These are phyloP conservation scores for Teratosphaeria destructans DNA, from an alignment of 2,329 filamentous ascomycete species.

Conservation along the genomic window DNA sequence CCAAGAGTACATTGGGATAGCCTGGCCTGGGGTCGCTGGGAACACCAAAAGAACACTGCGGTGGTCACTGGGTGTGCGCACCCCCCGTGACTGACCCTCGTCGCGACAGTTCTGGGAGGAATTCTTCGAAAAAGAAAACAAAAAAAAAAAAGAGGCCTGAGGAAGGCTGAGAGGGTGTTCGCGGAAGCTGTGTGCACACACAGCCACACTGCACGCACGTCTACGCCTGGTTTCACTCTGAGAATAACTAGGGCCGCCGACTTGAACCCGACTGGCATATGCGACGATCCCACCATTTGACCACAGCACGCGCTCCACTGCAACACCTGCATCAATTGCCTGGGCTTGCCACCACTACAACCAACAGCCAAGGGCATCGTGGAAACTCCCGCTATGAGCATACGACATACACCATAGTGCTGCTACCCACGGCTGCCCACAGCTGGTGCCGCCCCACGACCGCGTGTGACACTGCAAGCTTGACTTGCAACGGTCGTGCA, in stretches of 20 bases:
- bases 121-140: no score
- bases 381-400: not conserved
- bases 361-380: not conserved
- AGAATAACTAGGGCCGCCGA: not conserved
- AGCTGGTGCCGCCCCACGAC: not conserved
- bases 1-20: not conserved
- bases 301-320: not conserved
- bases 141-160: no score
- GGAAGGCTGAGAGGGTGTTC: not conserved
- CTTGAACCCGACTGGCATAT: not conserved
- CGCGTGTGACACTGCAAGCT: not conserved
- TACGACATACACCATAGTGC: not conserved
- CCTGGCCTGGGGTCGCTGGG: not conserved
- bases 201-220: not conserved
- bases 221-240: not conserved
- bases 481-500: not conserved
- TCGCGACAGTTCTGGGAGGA: not conserved
- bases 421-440: not conserved
- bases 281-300: not conserved
- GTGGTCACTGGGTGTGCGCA: not conserved
- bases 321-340: not conserved
- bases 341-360: not conserved
- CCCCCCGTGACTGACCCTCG: not conserved
- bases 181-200: not conserved
- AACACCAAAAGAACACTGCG: not conserved